Conservation (phyloP, 208 protist genomes). For the Tetramitus jugosus region DNA sequence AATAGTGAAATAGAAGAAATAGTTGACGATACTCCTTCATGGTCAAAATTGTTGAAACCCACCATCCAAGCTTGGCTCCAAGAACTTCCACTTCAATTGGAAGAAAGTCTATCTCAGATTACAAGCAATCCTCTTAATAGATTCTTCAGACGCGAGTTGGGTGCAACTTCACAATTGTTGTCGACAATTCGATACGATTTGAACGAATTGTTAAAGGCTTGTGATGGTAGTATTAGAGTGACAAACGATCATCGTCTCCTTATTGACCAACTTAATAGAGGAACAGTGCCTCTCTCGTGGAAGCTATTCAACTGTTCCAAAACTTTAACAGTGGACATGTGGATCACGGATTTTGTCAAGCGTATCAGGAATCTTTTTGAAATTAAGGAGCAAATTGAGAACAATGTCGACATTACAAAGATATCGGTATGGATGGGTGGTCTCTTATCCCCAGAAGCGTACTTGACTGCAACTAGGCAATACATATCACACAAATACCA, state of each 20-base stretch:
- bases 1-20: too few relatives aligned
- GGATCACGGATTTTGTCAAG: slow-evolving; percentile 57
- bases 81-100: not conserved
- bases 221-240: slow-evolving; percentile 59
- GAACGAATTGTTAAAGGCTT: slow-evolving; percentile 50
- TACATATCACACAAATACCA: slow-evolving; percentile 54
- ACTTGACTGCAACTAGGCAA: slow-evolving; percentile 94
- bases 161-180: slow-evolving; percentile 50
- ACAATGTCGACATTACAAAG: slow-evolving; percentile 33
- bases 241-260: slow-evolving; percentile 72
- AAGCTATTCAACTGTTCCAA: slow-evolving; percentile 51
- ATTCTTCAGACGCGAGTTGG: slow-evolving; percentile 75
- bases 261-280: slow-evolving; percentile 63
- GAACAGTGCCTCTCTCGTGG: slow-evolving; percentile 73
- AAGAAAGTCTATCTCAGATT: not conserved
- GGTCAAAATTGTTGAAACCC: slow-evolving; percentile 19
- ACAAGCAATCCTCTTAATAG: slow-evolving; percentile 64
- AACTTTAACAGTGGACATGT: slow-evolving; percentile 51
- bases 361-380: slow-evolving; percentile 43
- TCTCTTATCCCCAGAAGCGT: slow-evolving; percentile 87
- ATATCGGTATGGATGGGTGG: slow-evolving; percentile 74
- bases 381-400: slow-evolving; percentile 37
- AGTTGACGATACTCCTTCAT: too few relatives aligned
- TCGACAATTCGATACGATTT: slow-evolving; percentile 62
- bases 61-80: not conserved